These are phyloP conservation scores for Excoecaria agallocha DNA, from an alignment of 345 rosid species.

Conservation along the genomic window DNA sequence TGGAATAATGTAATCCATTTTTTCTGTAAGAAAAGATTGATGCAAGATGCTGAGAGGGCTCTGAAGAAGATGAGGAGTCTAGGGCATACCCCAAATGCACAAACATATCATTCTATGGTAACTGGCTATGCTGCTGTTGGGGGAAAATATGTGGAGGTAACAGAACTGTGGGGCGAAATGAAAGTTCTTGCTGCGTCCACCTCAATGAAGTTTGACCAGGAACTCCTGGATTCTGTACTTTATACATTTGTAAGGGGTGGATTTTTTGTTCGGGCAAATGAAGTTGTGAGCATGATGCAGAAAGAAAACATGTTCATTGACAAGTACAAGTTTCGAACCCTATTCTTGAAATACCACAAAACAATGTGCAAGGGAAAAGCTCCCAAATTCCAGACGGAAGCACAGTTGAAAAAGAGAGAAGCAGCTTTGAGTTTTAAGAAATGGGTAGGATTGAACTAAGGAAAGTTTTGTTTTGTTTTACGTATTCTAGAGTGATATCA, in stretches of 20 bases:
- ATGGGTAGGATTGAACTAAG: constrained; percentile 70
- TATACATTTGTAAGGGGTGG: constrained; percentile 90
- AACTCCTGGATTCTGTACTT: constrained; percentile 84
- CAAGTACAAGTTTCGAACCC: constrained; percentile 78
- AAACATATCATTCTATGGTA: constrained; percentile 94
- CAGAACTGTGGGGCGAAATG: constrained; percentile 98
- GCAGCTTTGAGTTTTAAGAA: constrained; percentile 68
- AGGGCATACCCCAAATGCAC: constrained; percentile 80
- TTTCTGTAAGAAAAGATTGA: constrained; percentile 83
- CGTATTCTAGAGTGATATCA: not conserved
- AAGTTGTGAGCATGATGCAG: constrained; percentile 83
- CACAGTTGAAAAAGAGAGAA: constrained; percentile 73
- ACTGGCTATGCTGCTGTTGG: constrained; percentile 88
- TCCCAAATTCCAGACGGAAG: constrained; percentile 83
- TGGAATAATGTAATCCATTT: constrained; percentile 92
- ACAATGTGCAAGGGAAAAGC: constrained; percentile 83
- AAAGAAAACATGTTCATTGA: constrained; percentile 77
- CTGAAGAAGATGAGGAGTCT: constrained; percentile 79
- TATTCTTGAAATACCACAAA: constrained; percentile 89
- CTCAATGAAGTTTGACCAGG: constrained; percentile 81
- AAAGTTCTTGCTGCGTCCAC: constrained; percentile 64
- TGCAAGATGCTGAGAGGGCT: constrained; percentile 95
- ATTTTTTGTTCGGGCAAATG: constrained; percentile 72
- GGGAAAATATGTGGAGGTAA: constrained; percentile 79
- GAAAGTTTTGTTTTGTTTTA: constrained; percentile 2